Conservation (phyloP, 139 green algal genomes). For the Chlamydomonas incerta region DNA sequence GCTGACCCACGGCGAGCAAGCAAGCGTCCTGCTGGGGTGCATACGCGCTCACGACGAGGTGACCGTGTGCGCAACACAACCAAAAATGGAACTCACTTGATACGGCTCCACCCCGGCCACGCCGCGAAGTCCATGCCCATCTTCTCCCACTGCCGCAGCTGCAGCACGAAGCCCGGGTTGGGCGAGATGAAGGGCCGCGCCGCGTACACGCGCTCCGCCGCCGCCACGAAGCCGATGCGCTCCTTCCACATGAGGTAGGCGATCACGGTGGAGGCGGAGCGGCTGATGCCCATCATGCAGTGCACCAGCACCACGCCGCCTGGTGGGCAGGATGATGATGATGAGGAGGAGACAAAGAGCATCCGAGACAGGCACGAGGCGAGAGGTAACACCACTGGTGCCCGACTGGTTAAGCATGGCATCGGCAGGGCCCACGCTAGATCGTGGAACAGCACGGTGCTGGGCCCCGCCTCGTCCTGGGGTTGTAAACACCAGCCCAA, state of each 20-base stretch:
- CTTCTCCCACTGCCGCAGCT: constrained; percentile 44
- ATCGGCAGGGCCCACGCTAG: too few species aligned
- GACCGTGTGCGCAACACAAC: background rate
- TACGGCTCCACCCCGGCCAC: constrained; percentile 27
- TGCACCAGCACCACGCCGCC: constrained; percentile 53
- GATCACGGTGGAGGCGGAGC: constrained; percentile 45
- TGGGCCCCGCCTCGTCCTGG: too few species aligned
- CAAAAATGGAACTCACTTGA: background rate
- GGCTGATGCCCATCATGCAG: constrained; percentile 47
- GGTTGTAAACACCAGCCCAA: too few species aligned
- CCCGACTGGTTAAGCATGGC: too few species aligned
- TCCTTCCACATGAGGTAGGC: constrained; percentile 55
- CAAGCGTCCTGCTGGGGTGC: too few species aligned
- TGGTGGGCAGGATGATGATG: background rate
- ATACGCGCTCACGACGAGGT: too few species aligned
- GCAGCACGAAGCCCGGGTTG: constrained; percentile 53
- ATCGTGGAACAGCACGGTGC: too few species aligned
- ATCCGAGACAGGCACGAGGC: too few species aligned
- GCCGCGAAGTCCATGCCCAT: constrained; percentile 31
- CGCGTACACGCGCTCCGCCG: constrained; percentile 10
- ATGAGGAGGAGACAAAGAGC: too few species aligned
- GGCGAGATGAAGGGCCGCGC: constrained; percentile 44
- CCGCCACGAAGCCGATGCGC: background rate
- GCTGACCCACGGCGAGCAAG: too few species aligned
- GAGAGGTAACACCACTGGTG: too few species aligned